Percentiles rank a stretch among this genome's conserved stretches.
Evolutionary conservation across 306 rosid species (phyloP).

Genomic region (Psophocarpus tetragonolobus): DNA sequence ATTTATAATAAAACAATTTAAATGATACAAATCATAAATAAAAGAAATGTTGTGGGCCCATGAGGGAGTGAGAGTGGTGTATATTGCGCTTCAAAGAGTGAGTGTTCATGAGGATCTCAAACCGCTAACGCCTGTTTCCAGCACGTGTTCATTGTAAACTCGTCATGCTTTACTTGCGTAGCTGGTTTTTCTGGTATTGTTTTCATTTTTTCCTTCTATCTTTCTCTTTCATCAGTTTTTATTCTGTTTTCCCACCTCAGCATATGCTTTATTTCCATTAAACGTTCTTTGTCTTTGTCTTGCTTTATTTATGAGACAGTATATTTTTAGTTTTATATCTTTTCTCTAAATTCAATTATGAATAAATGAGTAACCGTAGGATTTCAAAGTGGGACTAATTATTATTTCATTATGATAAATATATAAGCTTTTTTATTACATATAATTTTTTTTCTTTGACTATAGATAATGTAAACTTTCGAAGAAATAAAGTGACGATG

Average conservation of each 20-base stretch:
- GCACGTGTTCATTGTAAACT: conserved; percentile 45
- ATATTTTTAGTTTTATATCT: not conserved
- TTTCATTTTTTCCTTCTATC: too few species aligned
- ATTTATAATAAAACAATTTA: not conserved
- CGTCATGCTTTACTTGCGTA: not conserved
- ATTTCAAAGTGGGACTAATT: not conserved
- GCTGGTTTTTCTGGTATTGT: not conserved
- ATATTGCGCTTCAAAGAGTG: not conserved
- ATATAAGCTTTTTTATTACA: not conserved
- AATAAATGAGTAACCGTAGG: not conserved
- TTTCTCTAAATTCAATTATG: not conserved
- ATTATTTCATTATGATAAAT: not conserved
- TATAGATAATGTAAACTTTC: too few species aligned
- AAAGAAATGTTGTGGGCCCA: conserved; percentile 21
- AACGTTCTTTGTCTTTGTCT: not conserved
- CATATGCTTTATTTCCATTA: not conserved
- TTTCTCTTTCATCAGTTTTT: not conserved
- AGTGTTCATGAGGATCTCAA: conserved; percentile 37
- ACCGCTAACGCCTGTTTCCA: conserved; percentile 38
- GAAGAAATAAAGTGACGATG: not conserved
- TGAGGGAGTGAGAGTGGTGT: not conserved
- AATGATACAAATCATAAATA: not conserved
- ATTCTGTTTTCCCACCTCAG: not conserved
- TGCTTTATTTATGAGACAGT: not conserved
- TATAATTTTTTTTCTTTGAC: not conserved